Conservation (phyloP, 2,329 filamentous ascomycete genomes). For the Pseudogymnoascus pannorum region DNA sequence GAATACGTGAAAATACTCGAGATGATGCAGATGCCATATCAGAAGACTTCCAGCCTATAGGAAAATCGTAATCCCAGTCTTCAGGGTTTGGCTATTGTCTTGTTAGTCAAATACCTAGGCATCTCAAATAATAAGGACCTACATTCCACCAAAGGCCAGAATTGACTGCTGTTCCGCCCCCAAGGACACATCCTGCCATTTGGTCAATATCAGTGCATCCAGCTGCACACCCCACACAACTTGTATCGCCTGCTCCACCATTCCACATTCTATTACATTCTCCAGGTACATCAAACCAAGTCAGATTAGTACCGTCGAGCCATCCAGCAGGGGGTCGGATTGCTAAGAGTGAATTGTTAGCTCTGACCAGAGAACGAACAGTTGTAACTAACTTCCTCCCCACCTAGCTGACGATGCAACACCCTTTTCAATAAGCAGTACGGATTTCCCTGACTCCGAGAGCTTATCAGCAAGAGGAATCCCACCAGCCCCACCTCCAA, state of each 20-base stretch:
- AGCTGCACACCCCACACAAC: constrained; percentile 30
- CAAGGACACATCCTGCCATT: constrained; percentile 65
- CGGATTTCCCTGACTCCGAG: constrained; percentile 56
- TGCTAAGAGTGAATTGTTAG: constrained; percentile 16
- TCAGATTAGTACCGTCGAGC: constrained; percentile 53
- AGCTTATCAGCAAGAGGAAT: constrained; percentile 50
- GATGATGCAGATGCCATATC: constrained; percentile 54
- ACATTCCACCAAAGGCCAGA: constrained; percentile 62
- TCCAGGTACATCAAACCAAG: constrained; percentile 64
- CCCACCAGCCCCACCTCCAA: constrained; percentile 47
- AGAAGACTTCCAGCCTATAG: constrained; percentile 58
- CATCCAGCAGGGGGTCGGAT: constrained; percentile 42
- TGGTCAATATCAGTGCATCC: constrained; percentile 63
- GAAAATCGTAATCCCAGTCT: constrained; percentile 70
- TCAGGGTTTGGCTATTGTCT: constrained; percentile 43
- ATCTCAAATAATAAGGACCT: constrained; percentile 17
- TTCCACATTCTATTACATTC: constrained; percentile 59
- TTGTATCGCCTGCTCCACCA: constrained; percentile 21
- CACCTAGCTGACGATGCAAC: constrained; percentile 57
- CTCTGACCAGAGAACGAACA: neutral
- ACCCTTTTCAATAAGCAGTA: constrained; percentile 56
- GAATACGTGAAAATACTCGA: constrained; percentile 60
- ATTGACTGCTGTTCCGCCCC: constrained; percentile 50
- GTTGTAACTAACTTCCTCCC: constrained; percentile 39
- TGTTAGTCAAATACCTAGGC: constrained; percentile 11